Base-by-base conservation (phyloP, 2,329 filamentous ascomycete species). In the Aspergillus pseudotamarii region DNA sequence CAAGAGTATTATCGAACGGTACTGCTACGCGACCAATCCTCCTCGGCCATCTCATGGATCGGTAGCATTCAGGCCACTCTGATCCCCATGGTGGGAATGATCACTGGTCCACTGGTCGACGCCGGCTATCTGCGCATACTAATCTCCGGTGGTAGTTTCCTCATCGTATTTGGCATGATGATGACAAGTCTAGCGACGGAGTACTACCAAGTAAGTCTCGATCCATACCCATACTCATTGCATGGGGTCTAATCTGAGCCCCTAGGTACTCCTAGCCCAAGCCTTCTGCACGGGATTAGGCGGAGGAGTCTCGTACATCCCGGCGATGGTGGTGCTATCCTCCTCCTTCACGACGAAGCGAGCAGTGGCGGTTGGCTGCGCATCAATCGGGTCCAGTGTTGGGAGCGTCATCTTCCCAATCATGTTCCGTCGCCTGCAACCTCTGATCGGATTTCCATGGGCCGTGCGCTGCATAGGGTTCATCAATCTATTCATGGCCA, bases 321-420 rank as follows among this genome's bases (percentile, higher is more conserved):
- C 73, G 4, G 70, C 73, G 0, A 62, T 76, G 11, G 69, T 74
- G 3, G 69, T 76, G 8, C 69, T 76, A 2, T 75, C 74, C 3
- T 71, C 70, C 1, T 63, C 69, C 50, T 76, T 76, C 56, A 80
- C 79, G 2, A 82, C 74, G 2, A 84, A 83, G 45, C 80, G 83
- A 2, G 82, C 82, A 0, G 77, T 88, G 1, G 88, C 87, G 1
- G 81, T 89, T 28, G 85, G 85, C 0, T 79, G 85, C 10, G 82
- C 83, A 1, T 85, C 86, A 0, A 83, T 83, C 0, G 88, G 88
- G 4, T 85, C 84, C 19, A 82, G 82, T 0, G 82, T 84, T 0
- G 88, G 88, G 0, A 87, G 87, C 0, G 80, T 89, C 26, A 79
- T 89, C 6, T 90, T 87, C 69, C 87, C 88, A 0, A 77, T 85